Base-by-base conservation (phyloP, 148 eudicot genomes). In the Gaultheria prostrata region DNA sequence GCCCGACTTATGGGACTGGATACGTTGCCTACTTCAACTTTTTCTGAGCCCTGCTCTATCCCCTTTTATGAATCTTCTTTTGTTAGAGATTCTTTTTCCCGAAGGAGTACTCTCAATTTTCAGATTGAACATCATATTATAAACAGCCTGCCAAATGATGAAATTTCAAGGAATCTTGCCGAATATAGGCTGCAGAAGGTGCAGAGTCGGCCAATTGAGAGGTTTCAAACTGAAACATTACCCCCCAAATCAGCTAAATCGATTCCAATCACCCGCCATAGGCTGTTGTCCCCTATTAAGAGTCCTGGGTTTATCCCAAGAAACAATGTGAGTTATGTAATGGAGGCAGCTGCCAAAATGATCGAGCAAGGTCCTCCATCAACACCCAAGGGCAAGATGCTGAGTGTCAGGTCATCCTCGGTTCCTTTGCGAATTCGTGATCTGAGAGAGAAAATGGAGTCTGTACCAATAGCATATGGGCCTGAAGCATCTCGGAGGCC, bases 1-100 rank as follows among this genome's bases (percentile, higher is more conserved):
- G 99, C 99, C 78, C 93, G 95, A 79, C 98, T 97, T 86, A 97
- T 97, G 99, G 99, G 99, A 84, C 83, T 97, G 88, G 99, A 97
- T 72, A 91, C 95, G 14, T 87, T 97, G 90, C 99, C 99, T 35
- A 89, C 90, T 13, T 84, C 91, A 79, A 80, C 85, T 87, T 81
- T 86, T 74, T 76, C 89, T 79, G 98, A 92, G 82, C 85, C 94
- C 70, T 76, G 79, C 84, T 89, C 84, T 82, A 82, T 90, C 75
- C 88, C 91, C 57, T 89, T 88, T 54, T 81, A 54, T 73, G 97
- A 93, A 49, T 82, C 91, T 86, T 87, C 85, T 50, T 89, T 91
- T 79, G 82, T 83, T 83, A 82, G 86, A 43, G 88, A 88, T 86
- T 86, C 93, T 82, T 80, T 84, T 87, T 88, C 89, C 85, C 80